Evolutionary conservation across 2,329 filamentous ascomycete species (phyloP).

Genomic region (Talaromyces sp.): DNA sequence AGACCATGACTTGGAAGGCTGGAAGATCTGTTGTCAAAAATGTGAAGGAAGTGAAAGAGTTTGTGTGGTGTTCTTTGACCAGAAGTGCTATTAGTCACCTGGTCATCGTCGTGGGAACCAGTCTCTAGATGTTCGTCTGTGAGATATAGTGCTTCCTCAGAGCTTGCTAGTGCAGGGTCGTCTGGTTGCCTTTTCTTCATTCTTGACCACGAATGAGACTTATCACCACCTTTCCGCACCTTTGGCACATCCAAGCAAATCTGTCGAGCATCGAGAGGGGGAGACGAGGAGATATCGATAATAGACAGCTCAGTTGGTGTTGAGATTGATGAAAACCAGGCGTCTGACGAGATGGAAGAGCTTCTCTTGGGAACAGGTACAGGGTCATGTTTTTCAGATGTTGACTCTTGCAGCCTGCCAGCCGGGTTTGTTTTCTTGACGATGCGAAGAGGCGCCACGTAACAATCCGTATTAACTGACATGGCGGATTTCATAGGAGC

Average conservation of each 20-base stretch:
- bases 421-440: conserved; percentile 31
- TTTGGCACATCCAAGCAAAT: conserved; percentile 20
- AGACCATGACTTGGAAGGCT: conserved; percentile 3
- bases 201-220: not conserved
- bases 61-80: not conserved
- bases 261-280: conserved; percentile 16
- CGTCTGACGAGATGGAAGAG: conserved; percentile 19
- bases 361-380: conserved; percentile 17
- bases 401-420: conserved; percentile 9
- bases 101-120: not conserved
- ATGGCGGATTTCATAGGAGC: not conserved
- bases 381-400: conserved; percentile 11
- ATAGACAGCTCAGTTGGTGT: not conserved
- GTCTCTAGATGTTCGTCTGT: not conserved
- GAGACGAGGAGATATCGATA: conserved; percentile 4
- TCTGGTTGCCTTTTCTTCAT: not conserved
- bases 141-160: not conserved
- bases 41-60: conserved; percentile 7
- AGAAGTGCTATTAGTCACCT: not conserved
- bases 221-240: conserved; percentile 8
- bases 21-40: conserved; percentile 4
- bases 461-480: conserved; percentile 18
- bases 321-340: conserved; percentile 1
- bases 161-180: not conserved
- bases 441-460: conserved; percentile 47